Evolutionary conservation across 495 filamentous ascomycete species (phyloP).

Genomic region (Thozetella sp.): DNA sequence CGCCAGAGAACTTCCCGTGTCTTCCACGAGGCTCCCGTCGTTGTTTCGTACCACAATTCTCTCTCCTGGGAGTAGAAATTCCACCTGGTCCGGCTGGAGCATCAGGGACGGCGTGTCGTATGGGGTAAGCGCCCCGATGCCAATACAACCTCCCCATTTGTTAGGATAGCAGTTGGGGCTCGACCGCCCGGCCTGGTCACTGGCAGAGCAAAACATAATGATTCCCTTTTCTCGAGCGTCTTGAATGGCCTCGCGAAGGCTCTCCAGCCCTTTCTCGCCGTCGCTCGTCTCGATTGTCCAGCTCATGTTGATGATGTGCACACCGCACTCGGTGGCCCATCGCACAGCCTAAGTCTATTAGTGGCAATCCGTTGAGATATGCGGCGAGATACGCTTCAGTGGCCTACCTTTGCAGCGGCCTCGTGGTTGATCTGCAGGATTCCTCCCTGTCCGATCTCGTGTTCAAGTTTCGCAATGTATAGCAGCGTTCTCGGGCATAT

Average conservation of each 20-base stretch:
- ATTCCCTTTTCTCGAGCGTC: not conserved
- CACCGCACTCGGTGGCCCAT: conserved; percentile 18
- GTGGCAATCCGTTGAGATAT: not conserved
- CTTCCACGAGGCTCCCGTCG: not conserved
- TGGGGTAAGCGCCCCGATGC: not conserved
- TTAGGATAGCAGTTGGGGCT: not conserved
- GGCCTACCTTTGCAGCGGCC: not conserved
- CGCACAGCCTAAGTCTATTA: conserved; percentile 14
- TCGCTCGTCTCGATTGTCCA: conserved; percentile 19
- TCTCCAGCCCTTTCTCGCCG: too few relatives aligned
- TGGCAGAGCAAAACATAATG: not conserved
- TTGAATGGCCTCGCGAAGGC: too few relatives aligned
- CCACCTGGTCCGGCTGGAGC: not conserved
- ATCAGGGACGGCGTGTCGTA: not conserved
- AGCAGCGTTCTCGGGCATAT: conserved; percentile 17
- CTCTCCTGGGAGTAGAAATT: not conserved
- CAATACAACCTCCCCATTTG: not conserved
- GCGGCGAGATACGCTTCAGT: not conserved
- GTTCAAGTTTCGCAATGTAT: conserved; percentile 19
- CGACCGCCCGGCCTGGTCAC: not conserved
- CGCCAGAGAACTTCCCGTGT: conserved; percentile 3
- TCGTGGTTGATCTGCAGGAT: not conserved
- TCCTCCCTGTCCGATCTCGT: not conserved
- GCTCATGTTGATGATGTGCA: conserved; percentile 28
- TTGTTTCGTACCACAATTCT: not conserved